Percentiles rank a stretch among this genome's conserved stretches.
Conservation (phyloP, 345 rosid genomes). For the Citrus unshiu region DNA sequence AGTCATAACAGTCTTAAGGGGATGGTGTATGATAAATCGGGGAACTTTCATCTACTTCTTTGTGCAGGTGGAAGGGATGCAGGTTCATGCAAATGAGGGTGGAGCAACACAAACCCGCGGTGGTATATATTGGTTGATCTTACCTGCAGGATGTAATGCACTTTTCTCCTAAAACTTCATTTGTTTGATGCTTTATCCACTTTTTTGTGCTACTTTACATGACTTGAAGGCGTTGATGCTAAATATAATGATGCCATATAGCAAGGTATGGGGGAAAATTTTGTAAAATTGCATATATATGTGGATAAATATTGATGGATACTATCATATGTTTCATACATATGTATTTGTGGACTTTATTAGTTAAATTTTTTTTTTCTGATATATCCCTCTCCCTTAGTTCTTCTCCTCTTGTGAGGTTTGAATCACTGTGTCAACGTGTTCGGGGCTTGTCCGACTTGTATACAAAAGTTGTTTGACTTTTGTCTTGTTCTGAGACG, state of each 20-base stretch:
- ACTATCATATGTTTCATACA: not conserved
- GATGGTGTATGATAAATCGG: not conserved
- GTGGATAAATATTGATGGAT: not conserved
- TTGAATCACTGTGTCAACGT: not conserved
- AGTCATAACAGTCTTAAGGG: not conserved
- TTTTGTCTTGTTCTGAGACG: not conserved
- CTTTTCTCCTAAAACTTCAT: conserved; percentile 13
- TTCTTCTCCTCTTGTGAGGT: not conserved
- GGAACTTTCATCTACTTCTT: not conserved
- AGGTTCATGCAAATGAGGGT: conserved; percentile 94
- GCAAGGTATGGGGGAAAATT: not conserved
- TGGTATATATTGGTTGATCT: conserved; percentile 86
- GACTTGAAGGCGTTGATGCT: not conserved
- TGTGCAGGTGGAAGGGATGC: conserved; percentile 87
- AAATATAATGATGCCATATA: not conserved
- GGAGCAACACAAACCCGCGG: conserved; percentile 94
- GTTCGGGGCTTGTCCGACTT: conserved; percentile 1
- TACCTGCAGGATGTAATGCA: conserved; percentile 96
- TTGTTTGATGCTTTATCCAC: not conserved
- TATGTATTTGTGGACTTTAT: not conserved
- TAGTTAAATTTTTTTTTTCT: not conserved
- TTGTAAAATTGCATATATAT: not conserved
- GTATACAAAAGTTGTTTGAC: not conserved
- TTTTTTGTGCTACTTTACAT: not conserved
- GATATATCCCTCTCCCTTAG: not conserved